Evolutionary conservation across 2,329 filamentous ascomycete species (phyloP), one percentile per base, ranked within the genome.

Genomic region (Cordyceps cateniannulata): DNA sequence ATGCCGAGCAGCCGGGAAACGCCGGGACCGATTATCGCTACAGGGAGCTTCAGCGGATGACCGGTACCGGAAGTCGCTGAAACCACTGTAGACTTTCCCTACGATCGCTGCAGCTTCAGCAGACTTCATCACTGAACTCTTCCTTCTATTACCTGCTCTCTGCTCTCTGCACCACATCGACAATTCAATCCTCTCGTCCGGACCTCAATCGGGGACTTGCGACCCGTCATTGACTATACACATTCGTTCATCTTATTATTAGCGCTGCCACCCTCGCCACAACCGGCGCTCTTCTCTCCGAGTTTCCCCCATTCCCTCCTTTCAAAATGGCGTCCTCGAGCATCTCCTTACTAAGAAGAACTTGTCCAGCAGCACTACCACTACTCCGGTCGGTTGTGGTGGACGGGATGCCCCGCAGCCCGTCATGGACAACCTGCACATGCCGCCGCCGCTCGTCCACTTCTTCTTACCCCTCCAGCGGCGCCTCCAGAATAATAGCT

Each of bases 401-500:
- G 32, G 42, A 52, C 51, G 57, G 57, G 24, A 40, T 60, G 61
- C 61, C 61, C 61, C 61, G 61, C 61, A 60, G 32, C 38, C 44
- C 42, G 51, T 54, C 59, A 25, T 55, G 50, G 40, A 52, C 57
- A 52, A n/a, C n/a, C n/a, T 53, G 27, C 57, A 47, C 57, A 32
- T 44, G 48, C 50, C 42, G 40, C 27, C 18, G 32, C 32, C 32
- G 8, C 10, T 14, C 10, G 32, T 35, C 32, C 32, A 35, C 32
- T 35, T 35, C 27, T 27, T 38, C 45, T 38, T 60, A 45, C 61
- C 61, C 61, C 61, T 62, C 61, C 56, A 62, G 45, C 24, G 49
- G 45, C 24, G 49, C 29, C 24, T 42, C 29, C 49, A 62, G 54
- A 62, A 61, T 55, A 52, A 62, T 59, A 61, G 50, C 45, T 56